These are phyloP conservation scores for Juncus effusus DNA, from an alignment of 176 grass and related monocot species.

Conservation along the genomic window DNA sequence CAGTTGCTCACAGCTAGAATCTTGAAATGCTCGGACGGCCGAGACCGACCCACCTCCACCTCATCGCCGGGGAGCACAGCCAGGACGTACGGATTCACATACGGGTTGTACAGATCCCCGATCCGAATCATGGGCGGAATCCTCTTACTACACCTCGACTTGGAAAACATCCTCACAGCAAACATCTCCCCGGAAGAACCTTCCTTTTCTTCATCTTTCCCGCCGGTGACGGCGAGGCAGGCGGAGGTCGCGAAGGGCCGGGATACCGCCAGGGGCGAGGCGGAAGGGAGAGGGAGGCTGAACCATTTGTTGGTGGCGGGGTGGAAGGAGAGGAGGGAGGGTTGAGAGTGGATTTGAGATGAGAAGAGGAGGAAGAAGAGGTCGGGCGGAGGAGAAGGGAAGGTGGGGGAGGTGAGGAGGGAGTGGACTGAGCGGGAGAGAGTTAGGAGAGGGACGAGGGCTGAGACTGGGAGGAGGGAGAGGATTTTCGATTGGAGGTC, in stretches of 20 bases:
- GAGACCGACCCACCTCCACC: too few species aligned
- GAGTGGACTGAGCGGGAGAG: conserved; percentile 4
- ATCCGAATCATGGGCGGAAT: conserved; percentile 27
- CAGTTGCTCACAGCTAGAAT: conserved; percentile 16
- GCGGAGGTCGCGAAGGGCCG: conserved; percentile 19
- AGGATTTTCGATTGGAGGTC: conserved; percentile 7
- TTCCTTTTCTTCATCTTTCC: background rate
- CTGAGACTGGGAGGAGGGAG: background rate
- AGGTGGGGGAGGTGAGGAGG: background rate
- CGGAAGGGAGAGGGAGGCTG: background rate
- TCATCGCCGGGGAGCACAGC: conserved; percentile 7
- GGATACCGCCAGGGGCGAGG: conserved; percentile 10
- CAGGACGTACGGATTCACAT: background rate
- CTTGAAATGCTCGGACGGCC: conserved; percentile 17
- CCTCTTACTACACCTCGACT: background rate
- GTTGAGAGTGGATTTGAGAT: background rate
- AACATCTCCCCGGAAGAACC: background rate
- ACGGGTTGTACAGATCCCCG: background rate
- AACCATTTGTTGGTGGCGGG: background rate
- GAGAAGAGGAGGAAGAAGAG: conserved; percentile 25
- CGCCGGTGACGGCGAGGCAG: conserved; percentile 12
- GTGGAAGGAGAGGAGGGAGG: conserved; percentile 19
- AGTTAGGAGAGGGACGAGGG: conserved; percentile 13
- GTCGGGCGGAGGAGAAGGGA: conserved; percentile 5
- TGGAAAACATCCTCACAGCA: conserved; percentile 7